Conservation (phyloP, 257 asterid genomes). For the Jacaranda mimosifolia region DNA sequence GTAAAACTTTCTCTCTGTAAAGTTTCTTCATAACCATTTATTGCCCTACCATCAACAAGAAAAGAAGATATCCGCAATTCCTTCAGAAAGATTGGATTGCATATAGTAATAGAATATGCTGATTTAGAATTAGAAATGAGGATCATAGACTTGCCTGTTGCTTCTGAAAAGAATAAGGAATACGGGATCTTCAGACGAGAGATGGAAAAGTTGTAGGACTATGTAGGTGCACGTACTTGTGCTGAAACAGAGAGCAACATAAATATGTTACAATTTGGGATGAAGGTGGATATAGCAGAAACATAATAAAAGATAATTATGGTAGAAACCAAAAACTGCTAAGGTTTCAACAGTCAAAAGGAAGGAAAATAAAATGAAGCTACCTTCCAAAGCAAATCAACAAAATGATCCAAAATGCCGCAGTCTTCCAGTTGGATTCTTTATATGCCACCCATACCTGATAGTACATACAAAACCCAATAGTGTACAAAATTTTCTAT, state of each 20-base stretch:
- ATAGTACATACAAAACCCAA: slow-evolving; percentile 21
- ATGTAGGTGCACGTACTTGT: slow-evolving; percentile 65
- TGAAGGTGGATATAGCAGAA: neutral
- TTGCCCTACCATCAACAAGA: slow-evolving; percentile 66
- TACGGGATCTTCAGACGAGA: slow-evolving; percentile 66
- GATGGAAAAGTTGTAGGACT: slow-evolving; percentile 66
- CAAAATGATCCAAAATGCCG: slow-evolving; percentile 68
- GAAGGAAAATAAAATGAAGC: neutral
- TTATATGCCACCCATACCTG: slow-evolving; percentile 94
- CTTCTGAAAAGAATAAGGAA: slow-evolving; percentile 66
- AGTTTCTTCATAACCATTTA: slow-evolving; percentile 57
- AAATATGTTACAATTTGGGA: neutral
- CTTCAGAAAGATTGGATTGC: neutral
- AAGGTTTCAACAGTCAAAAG: too few relatives aligned
- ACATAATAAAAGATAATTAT: neutral
- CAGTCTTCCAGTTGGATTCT: slow-evolving; percentile 65
- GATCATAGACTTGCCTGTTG: slow-evolving; percentile 60
- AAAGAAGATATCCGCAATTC: slow-evolving; percentile 29
- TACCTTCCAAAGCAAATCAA: slow-evolving; percentile 87
- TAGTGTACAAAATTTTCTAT: neutral
- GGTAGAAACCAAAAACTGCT: too few relatives aligned
- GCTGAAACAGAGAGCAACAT: slow-evolving; percentile 54
- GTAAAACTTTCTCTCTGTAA: slow-evolving; percentile 28
- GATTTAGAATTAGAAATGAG: neutral
- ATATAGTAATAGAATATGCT: neutral